These are phyloP conservation scores for Ulvella scutata DNA, from an alignment of 139 green algal species.

Conservation along the genomic window DNA sequence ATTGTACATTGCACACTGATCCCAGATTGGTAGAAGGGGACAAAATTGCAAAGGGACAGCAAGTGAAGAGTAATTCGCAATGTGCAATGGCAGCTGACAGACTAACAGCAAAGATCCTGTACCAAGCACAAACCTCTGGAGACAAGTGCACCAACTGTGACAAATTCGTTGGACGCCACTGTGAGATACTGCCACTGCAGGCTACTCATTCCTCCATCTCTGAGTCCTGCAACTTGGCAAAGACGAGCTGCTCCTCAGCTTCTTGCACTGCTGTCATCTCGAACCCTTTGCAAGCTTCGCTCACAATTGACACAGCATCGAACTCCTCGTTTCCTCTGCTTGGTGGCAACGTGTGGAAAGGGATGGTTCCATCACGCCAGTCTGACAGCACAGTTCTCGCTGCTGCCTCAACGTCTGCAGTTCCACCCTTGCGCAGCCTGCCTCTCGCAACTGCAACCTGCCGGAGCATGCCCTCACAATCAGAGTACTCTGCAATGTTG, in stretches of 20 bases:
- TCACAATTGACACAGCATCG: slow-evolving; percentile 42
- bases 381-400: slow-evolving; percentile 77
- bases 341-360: slow-evolving; percentile 78
- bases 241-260: background rate
- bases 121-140: too few relatives aligned
- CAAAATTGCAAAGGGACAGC: too few relatives aligned
- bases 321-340: slow-evolving; percentile 26
- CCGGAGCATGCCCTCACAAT: slow-evolving; percentile 45
- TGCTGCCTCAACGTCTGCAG: slow-evolving; percentile 40
- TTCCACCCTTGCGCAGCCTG: slow-evolving; percentile 69
- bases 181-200: too few relatives aligned
- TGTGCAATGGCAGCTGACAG: too few relatives aligned
- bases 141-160: too few relatives aligned
- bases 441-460: slow-evolving; percentile 53
- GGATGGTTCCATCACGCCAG: slow-evolving; percentile 86
- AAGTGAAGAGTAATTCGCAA: too few relatives aligned
- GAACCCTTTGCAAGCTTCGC: slow-evolving; percentile 56
- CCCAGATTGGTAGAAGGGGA: too few relatives aligned
- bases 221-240: background rate
- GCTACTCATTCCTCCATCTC: too few relatives aligned
- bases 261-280: background rate
- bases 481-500: slow-evolving; percentile 45
- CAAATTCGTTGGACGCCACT: too few relatives aligned
- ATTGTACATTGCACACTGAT: too few relatives aligned
- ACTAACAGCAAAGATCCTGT: too few relatives aligned